Evolutionary conservation across 257 asterid species (phyloP), one percentile per base, ranked within the genome.

Genomic region (Solanum appendiculatum): DNA sequence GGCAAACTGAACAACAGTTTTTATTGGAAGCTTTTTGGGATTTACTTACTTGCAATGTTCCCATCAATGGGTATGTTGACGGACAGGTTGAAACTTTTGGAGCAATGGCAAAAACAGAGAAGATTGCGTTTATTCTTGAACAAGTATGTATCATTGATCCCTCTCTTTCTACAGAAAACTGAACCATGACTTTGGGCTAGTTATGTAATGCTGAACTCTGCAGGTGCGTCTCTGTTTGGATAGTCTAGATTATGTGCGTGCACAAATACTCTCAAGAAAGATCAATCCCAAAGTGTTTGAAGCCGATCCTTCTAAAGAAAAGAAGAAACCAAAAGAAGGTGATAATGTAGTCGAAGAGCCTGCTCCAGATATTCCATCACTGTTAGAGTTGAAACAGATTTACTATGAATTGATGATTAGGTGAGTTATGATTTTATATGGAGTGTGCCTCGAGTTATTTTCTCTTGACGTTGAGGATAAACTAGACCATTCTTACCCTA

Each of bases 51-150:
- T 48, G 44, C 21, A 81, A 48, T 81, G 69, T 81, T 81, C 58
- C 20, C 20, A 48, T 81, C 1, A 5, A 33, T 48, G 85, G 85
- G 44, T 85, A 51, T 48, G 25, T 81, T 33, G 68, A 31, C 3
- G 21, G 85, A 40, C 92, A 97, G 99, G 99, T 97, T 51, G 99
- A 97, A 88, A 96, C 99, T 14, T 97, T 97, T 92, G 99, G 99
- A 8, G 99, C 99, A 33, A 97, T 97, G 99, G 99, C 99, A 2
- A 95, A 97, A 92, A 95, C 99, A 70, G 99, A 97, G 92, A 97
- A 97, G 89, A 96, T 94, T 66, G 99, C 99, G 25, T 97, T 97
- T 91, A 96, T 97, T 89, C 99, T 97, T 51, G 99, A 96, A 87
- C 99, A 97, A 92, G 99, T 95, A 93, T 83, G 93, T 73, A 80